Percentiles rank a stretch among this genome's conserved stretches.
Conservation (phyloP, 2,329 filamentous ascomycete species). For the Blumeria graminis region DNA sequence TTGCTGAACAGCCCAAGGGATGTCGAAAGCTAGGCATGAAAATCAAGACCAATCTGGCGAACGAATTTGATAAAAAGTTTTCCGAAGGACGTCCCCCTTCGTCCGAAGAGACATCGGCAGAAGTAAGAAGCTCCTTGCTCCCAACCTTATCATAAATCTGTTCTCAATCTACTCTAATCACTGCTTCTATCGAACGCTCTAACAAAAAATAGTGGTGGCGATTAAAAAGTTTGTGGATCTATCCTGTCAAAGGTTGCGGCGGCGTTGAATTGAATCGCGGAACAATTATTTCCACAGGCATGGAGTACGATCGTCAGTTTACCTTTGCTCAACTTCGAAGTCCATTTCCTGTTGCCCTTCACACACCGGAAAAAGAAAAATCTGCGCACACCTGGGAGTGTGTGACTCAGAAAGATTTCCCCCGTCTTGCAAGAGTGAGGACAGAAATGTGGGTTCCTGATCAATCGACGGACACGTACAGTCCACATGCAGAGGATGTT, state of each 20-base stretch:
- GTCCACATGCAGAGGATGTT: conserved; percentile 22
- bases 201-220: conserved; percentile 16
- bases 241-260: conserved; percentile 62
- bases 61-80: conserved; percentile 30
- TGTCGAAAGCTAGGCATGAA: conserved; percentile 27
- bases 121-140: conserved; percentile 1
- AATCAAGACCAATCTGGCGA: conserved; percentile 25
- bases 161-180: no score
- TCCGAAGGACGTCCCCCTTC: conserved; percentile 15
- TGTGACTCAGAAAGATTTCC: conserved; percentile 44
- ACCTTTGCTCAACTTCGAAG: conserved; percentile 47
- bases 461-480: conserved; percentile 26
- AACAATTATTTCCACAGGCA: conserved; percentile 40
- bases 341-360: conserved; percentile 20
- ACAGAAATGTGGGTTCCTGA: conserved; percentile 48
- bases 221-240: conserved; percentile 50
- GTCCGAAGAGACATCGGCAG: conserved; percentile 15
- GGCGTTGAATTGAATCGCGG: conserved; percentile 47
- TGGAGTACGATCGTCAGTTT: conserved; percentile 64
- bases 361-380: conserved; percentile 17
- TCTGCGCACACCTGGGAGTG: conserved; percentile 37
- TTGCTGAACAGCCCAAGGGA: conserved; percentile 19
- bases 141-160: no score
- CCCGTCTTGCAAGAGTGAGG: conserved; percentile 44
- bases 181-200: no score